Evolutionary conservation across 306 rosid species (phyloP), one percentile per base, ranked within the genome.

Genomic region (Abrus precatorius): DNA sequence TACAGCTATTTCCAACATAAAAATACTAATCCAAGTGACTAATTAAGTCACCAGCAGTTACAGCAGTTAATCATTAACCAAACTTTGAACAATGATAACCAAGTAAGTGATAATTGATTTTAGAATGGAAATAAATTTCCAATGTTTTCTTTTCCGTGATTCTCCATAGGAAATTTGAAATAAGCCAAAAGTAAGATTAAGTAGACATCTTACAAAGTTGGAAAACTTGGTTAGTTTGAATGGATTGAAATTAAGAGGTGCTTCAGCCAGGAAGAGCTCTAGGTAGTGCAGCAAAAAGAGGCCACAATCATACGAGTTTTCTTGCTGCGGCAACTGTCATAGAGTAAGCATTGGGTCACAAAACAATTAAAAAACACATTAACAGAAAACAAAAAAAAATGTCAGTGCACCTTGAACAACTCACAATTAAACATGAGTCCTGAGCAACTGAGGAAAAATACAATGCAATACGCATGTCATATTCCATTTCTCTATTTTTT

Each of bases 271-370:
- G 87, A 95, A 95, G 67, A 90, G 94, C 88, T 95, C 98, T 52
- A 95, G 86, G 87, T 92, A 95, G 89, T 95, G 98, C 65, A 95
- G 98, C 81, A 95, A 81, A 85, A 95, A 95, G 73, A 95, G 89
- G 72, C 98, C 98, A 28, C 98, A 95, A 82, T 95, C 97, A 76
- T 63, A 95, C 41, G 95, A 92, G 85, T 95, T 95, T 85, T 92
- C 97, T 84, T 95, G 98, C 74, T 92, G 98, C 1, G 98, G 98
- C 75, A 95, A 84, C 98, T 95, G 97, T 62, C 75, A 87, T 76
- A 52, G 59, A 77, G 72, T 14, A 36, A 38, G 56, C 67, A 82
- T 75, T 71, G 52, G 69, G 45, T 76, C 78, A 79, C 62, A 52
- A 81, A 63, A 57, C 69, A 71, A 5, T 34, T 44, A 27, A 9